Percentiles rank a stretch among this genome's conserved stretches.
Conservation (phyloP, 2,329 filamentous ascomycete species). For the Fonsecaea erecta region DNA sequence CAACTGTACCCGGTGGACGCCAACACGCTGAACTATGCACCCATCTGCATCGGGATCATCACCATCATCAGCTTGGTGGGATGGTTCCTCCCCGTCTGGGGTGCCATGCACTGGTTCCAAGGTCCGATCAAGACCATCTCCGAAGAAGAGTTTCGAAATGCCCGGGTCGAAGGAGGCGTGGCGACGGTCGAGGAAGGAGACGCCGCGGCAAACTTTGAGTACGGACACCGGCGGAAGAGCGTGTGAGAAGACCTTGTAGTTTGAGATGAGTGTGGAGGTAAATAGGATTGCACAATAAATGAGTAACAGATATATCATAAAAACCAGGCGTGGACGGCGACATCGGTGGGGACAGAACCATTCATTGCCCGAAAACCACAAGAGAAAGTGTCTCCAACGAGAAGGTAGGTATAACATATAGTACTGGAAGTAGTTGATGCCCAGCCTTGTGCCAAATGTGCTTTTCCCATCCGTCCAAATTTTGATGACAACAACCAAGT, state of each 20-base stretch:
- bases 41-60: slow-evolving; percentile 47
- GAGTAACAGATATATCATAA: too few species aligned
- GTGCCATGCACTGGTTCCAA: slow-evolving; percentile 46
- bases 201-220: slow-evolving; percentile 25
- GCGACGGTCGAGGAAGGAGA: slow-evolving; percentile 33
- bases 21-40: slow-evolving; percentile 48
- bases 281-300: too few species aligned
- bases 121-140: slow-evolving; percentile 47
- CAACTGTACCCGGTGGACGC: slow-evolving; percentile 47
- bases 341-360: background rate
- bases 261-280: background rate
- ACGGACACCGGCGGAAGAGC: slow-evolving; percentile 29
- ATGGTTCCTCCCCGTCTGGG: slow-evolving; percentile 46
- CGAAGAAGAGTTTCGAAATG: slow-evolving; percentile 35
- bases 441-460: background rate
- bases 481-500: background rate
- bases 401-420: too few species aligned
- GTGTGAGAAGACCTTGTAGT: slow-evolving; percentile 15
- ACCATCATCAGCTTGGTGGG: slow-evolving; percentile 44
- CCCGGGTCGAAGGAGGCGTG: slow-evolving; percentile 26
- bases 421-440: background rate
- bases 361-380: background rate
- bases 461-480: background rate
- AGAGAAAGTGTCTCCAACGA: background rate
- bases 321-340: background rate